A percentile compares a stretch with the other conserved stretches of the same genome.
Evolutionary conservation across 2,329 filamentous ascomycete genomes (phyloP).

Genomic region (Intubia oerlemansii): DNA sequence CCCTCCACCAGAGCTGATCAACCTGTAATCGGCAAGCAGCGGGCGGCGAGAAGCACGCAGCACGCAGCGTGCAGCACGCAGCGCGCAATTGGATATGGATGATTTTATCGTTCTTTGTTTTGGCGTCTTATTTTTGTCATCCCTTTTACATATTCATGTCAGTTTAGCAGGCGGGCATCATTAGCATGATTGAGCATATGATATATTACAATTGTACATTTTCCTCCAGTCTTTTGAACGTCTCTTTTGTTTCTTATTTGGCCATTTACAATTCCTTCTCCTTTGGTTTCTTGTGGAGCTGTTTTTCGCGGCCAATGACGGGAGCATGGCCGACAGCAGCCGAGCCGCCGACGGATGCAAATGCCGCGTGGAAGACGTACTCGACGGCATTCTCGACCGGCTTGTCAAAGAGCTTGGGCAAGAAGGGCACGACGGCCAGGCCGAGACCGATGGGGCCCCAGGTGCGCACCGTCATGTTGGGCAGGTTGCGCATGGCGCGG

Average conservation of each 20-base stretch:
- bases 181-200: not conserved
- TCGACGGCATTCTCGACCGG: conserved; percentile 85
- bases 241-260: not conserved
- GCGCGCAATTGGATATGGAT: too few relatives aligned
- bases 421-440: conserved; percentile 54
- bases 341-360: conserved; percentile 48
- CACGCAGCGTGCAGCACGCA: too few relatives aligned
- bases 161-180: not conserved
- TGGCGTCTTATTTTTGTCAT: too few relatives aligned
- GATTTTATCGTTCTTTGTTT: too few relatives aligned
- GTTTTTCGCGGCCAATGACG: conserved; percentile 27
- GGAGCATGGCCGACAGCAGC: conserved; percentile 32
- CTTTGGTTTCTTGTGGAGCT: conserved; percentile 20
- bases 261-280: conserved; percentile 9
- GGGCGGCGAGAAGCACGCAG: too few relatives aligned
- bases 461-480: conserved; percentile 55
- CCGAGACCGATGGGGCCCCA: conserved; percentile 84
- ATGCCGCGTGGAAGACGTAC: conserved; percentile 69
- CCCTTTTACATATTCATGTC: too few relatives aligned
- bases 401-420: conserved; percentile 73
- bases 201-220: not conserved
- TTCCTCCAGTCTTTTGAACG: not conserved
- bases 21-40: too few relatives aligned
- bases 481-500: conserved; percentile 58
- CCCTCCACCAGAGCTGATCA: conserved; percentile 52